Conservation (phyloP, 768 basidiomycete genomes). For the Lactarius hatsudake region DNA sequence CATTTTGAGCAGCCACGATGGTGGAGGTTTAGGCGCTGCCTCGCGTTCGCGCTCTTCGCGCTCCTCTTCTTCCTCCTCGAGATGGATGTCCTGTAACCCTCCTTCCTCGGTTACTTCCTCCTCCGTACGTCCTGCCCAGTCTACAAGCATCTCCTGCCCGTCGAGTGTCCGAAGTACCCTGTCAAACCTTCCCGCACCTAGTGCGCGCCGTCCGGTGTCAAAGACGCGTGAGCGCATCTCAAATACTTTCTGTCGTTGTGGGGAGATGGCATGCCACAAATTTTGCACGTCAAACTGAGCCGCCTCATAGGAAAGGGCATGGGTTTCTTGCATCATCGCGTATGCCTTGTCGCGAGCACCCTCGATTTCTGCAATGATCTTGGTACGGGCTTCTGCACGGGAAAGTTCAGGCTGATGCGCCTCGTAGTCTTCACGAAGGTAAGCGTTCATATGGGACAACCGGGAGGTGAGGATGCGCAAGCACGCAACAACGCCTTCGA, state of each 20-base stretch:
- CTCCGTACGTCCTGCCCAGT: conserved; percentile 67
- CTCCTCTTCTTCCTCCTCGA: conserved; percentile 43
- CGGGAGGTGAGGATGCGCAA: conserved; percentile 53
- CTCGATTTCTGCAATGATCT: conserved; percentile 52
- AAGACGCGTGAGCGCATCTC: conserved; percentile 66
- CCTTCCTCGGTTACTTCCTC: conserved; percentile 74
- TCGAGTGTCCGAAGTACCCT: conserved; percentile 70
- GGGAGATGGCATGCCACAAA: conserved; percentile 63
- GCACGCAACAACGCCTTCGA: conserved; percentile 59
- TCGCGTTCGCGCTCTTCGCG: conserved; percentile 55
- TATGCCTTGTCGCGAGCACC: conserved; percentile 48
- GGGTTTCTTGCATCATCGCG: conserved; percentile 56
- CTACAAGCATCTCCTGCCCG: conserved; percentile 59
- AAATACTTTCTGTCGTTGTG: conserved; percentile 60
- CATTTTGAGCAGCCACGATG: conserved; percentile 74
- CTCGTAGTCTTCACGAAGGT: conserved; percentile 59
- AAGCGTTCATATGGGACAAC: conserved; percentile 53
- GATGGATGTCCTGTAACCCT: conserved; percentile 32
- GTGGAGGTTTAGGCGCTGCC: conserved; percentile 63
- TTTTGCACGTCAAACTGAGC: conserved; percentile 64
- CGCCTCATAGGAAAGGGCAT: conserved; percentile 68
- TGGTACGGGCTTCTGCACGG: conserved; percentile 45
- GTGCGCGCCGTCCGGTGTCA: conserved; percentile 54
- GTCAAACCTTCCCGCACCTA: conserved; percentile 58
- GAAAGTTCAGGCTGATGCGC: conserved; percentile 47